Percentiles rank a stretch among this genome's conserved stretches.
These are phyloP conservation scores for Boletus sp. DNA, from an alignment of 1,284 basidiomycete species.

Conservation along the genomic window DNA sequence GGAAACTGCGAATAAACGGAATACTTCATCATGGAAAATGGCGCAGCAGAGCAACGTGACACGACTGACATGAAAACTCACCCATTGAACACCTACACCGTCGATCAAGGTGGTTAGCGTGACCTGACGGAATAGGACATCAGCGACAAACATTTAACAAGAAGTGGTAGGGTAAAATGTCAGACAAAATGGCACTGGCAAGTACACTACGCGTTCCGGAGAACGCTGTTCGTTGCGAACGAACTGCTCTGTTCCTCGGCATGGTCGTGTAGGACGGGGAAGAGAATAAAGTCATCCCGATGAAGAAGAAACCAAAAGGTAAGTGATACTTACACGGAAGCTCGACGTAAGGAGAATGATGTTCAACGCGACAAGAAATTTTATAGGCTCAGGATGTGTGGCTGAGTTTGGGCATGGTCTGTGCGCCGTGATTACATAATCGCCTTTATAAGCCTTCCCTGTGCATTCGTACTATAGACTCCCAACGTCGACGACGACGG, in stretches of 20 bases:
- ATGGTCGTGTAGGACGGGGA: constrained; percentile 80
- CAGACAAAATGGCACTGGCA: constrained; percentile 83
- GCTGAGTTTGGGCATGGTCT: constrained; percentile 31
- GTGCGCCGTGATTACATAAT: constrained; percentile 30
- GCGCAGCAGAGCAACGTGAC: constrained; percentile 19
- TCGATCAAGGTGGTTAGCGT: not conserved
- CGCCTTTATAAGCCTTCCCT: constrained; percentile 14
- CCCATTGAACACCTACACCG: constrained; percentile 6
- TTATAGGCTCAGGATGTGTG: constrained; percentile 28
- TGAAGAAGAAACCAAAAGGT: constrained; percentile 10
- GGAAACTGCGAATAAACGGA: constrained; percentile 76
- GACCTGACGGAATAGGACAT: constrained; percentile 9
- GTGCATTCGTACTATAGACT: not conserved
- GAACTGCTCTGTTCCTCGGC: constrained; percentile 69
- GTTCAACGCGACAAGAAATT: constrained; percentile 1
- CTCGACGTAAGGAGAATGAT: not conserved
- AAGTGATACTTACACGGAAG: constrained; percentile 19
- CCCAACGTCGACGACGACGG: constrained; percentile 24
- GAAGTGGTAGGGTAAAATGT: constrained; percentile 32
- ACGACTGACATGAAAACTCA: constrained; percentile 25
- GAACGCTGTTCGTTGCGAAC: constrained; percentile 68
- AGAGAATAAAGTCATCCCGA: constrained; percentile 75
- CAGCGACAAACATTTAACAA: constrained; percentile 9
- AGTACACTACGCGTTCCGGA: constrained; percentile 64
- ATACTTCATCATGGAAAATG: constrained; percentile 50